phyloP scores from a whole-genome alignment of 2,329 filamentous ascomycete species.

The Hymenoscyphus fructigenus region DNA sequence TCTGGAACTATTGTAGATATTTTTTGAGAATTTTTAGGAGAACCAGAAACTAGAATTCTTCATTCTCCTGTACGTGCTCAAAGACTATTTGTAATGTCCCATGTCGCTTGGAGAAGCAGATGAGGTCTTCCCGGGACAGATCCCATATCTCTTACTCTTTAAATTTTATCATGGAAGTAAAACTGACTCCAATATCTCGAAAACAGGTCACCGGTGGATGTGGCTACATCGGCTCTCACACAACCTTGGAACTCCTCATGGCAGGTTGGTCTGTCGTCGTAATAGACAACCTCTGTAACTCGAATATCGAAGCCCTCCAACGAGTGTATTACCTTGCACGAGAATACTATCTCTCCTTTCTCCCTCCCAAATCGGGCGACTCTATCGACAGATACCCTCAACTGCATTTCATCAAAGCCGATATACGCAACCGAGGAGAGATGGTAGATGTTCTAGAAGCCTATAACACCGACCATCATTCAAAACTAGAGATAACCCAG shows the following conservation, averaged over 20 bases:
- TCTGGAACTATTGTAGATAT: too few relatives aligned
- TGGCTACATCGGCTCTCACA: conserved; percentile 51
- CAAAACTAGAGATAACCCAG: neutral
- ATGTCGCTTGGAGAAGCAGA: too few relatives aligned
- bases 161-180: neutral
- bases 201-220: conserved; percentile 38
- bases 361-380: neutral
- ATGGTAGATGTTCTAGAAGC: conserved; percentile 29
- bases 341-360: neutral
- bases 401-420: neutral
- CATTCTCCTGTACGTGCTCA: too few relatives aligned
- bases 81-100: too few relatives aligned
- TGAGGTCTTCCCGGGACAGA: too few relatives aligned
- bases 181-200: neutral
- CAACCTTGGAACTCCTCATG: conserved; percentile 48
- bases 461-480: conserved; percentile 30
- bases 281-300: conserved; percentile 40
- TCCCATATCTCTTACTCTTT: neutral
- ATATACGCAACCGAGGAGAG: neutral
- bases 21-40: too few relatives aligned
- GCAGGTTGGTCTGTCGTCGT: conserved; percentile 47
- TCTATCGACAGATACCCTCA: neutral
- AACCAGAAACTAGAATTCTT: too few relatives aligned
- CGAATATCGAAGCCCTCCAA: conserved; percentile 24
- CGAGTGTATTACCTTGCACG: conserved; percentile 19